A percentile compares a stretch with the other conserved stretches of the same genome.
These are phyloP conservation scores for Macrotyloma uniflorum DNA, from an alignment of 306 rosid species.

Conservation along the genomic window DNA sequence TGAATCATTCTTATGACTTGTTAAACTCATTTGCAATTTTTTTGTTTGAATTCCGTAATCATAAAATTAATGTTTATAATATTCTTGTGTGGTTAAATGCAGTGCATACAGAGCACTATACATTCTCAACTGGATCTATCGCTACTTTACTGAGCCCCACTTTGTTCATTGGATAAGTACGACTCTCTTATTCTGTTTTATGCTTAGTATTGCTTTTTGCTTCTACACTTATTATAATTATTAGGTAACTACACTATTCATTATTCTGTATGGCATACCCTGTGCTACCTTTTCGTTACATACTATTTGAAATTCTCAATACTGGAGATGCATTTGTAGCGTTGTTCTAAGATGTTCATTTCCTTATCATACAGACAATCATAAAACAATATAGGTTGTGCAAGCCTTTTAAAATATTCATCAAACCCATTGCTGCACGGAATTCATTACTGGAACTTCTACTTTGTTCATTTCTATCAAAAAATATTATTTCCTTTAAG, in stretches of 20 bases:
- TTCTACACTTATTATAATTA: background rate
- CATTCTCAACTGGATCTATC: constrained; percentile 87
- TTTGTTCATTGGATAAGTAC: constrained; percentile 88
- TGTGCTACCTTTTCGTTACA: background rate
- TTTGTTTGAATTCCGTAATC: constrained; percentile 4
- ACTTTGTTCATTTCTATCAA: background rate
- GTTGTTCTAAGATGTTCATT: constrained; percentile 14
- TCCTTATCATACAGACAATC: background rate
- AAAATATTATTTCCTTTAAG: background rate
- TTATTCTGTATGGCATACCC: background rate
- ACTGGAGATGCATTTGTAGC: background rate
- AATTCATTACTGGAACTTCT: background rate
- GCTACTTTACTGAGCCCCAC: constrained; percentile 83
- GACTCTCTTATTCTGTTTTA: constrained; percentile 33
- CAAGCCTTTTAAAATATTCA: constrained; percentile 16
- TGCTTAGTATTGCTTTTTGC: constrained; percentile 5
- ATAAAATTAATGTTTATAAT: background rate
- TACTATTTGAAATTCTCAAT: background rate
- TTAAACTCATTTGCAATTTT: constrained; percentile 6
- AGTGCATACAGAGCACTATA: constrained; percentile 85
- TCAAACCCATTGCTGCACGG: background rate
- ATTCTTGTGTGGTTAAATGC: constrained; percentile 46
- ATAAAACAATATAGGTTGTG: constrained; percentile 12
- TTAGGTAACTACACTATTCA: background rate
- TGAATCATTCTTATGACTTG: constrained; percentile 26